Conservation (phyloP, 2,329 filamentous ascomycete species). For the Aspergillus sp. region DNA sequence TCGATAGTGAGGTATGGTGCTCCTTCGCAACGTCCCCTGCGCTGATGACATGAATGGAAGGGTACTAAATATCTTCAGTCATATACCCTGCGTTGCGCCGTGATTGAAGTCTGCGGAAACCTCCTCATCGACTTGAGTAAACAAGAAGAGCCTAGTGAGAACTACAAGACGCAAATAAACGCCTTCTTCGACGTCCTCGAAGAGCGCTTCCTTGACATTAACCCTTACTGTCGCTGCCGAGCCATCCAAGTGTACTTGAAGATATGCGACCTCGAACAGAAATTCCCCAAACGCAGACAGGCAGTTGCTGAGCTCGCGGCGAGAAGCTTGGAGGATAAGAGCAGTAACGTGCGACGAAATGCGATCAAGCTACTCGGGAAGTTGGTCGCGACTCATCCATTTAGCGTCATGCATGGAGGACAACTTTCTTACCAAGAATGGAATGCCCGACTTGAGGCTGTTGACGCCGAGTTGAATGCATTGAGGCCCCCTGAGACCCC, state of each 20-base stretch:
- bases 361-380: slow-evolving; percentile 86
- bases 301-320: slow-evolving; percentile 79
- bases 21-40: background rate
- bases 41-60: background rate
- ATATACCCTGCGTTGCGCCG: slow-evolving; percentile 83
- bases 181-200: slow-evolving; percentile 96
- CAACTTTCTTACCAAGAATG: slow-evolving; percentile 80
- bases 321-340: slow-evolving; percentile 91
- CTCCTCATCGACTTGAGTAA: slow-evolving; percentile 85
- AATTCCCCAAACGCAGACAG: slow-evolving; percentile 87
- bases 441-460: slow-evolving; percentile 71
- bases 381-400: slow-evolving; percentile 89
- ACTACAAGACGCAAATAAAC: slow-evolving; percentile 89
- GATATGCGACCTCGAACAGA: slow-evolving; percentile 89
- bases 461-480: slow-evolving; percentile 73
- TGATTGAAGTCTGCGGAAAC: slow-evolving; percentile 96
- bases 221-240: slow-evolving; percentile 89
- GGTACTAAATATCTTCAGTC: slow-evolving; percentile 48
- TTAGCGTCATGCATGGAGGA: slow-evolving; percentile 83
- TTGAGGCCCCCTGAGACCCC: slow-evolving; percentile 68
- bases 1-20: slow-evolving; percentile 76
- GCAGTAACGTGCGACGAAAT: slow-evolving; percentile 91
- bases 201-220: slow-evolving; percentile 91
- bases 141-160: slow-evolving; percentile 83
- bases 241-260: slow-evolving; percentile 89